Evolutionary conservation across 2,329 filamentous ascomycete genomes (phyloP).

Genomic region (Fusarium aywerte): DNA sequence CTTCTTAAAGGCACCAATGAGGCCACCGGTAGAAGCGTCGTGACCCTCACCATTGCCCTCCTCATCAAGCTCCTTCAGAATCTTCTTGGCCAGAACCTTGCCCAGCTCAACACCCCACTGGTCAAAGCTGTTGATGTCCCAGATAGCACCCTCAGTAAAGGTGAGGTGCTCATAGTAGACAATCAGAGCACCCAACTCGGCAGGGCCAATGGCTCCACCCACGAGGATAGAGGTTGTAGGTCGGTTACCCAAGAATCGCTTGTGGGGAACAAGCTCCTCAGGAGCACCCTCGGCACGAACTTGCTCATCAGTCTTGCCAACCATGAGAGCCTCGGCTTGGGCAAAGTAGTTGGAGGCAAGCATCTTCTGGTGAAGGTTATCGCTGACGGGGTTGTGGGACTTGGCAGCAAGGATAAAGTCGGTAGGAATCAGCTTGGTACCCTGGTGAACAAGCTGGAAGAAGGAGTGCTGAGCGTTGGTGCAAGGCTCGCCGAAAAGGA

Average conservation of each 20-base stretch:
- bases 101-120: slow-evolving; percentile 99
- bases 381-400: slow-evolving; percentile 94
- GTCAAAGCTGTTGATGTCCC: slow-evolving; percentile 99
- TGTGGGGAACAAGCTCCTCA: slow-evolving; percentile 89
- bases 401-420: slow-evolving; percentile 98
- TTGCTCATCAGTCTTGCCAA: slow-evolving; percentile 85
- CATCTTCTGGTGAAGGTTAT: slow-evolving; percentile 97
- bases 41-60: slow-evolving; percentile 77
- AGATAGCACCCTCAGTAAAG: slow-evolving; percentile 96
- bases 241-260: slow-evolving; percentile 98
- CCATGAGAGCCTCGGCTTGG: slow-evolving; percentile 89
- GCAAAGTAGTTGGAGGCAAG: slow-evolving; percentile 92
- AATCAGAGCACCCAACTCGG: slow-evolving; percentile 92
- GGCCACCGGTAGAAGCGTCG: slow-evolving; percentile 86
- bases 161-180: slow-evolving; percentile 99
- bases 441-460: slow-evolving; percentile 99
- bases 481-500: slow-evolving; percentile 97
- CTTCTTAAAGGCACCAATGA: slow-evolving; percentile 94
- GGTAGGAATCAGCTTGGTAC: slow-evolving; percentile 97
- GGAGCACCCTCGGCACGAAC: slow-evolving; percentile 79
- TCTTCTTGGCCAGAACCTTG: slow-evolving; percentile 95
- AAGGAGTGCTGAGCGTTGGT: slow-evolving; percentile 99
- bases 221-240: slow-evolving; percentile 94
- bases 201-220: slow-evolving; percentile 92
- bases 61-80: slow-evolving; percentile 84